Base-by-base conservation (phyloP, 164 flowering plant genomes). In the Vitis riparia region DNA sequence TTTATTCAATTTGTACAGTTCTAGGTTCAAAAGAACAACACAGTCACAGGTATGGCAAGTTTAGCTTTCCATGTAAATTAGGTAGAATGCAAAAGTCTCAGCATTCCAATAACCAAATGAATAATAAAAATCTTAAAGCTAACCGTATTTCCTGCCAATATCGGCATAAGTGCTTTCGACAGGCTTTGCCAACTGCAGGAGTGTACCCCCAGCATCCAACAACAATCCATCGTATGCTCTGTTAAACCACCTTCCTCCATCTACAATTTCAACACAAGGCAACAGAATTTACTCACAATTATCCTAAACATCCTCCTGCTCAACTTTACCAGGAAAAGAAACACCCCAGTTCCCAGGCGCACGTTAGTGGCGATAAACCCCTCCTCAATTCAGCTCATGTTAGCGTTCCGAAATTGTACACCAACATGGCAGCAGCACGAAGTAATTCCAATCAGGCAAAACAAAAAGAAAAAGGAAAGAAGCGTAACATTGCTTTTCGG, bases 201-300 rank as follows among this genome's bases (percentile, higher is more conserved):
- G 94, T 51, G 99, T 91, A 8, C 97, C 97, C 9, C 95, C 99
- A 19, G 99, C 99, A 78, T 94, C 99, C 78, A 94, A 63, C 73
- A 94, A 65, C 79, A 94, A 72, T 14, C 82, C 99, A 76, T 94
- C 97, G 75, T 87, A 92, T 4, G 86, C 82, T 80, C 70, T 88
- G 59, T 68, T 75, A 15, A 63, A 63, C 11, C 62, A 69, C 49
- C 32, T 72, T 17, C 57, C 76, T 59, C 74, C 76, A 19, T 53
- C 84, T 73, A 32, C 66, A 12, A 59, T 9, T 44, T 19, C 60
- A 17, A 57, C 5, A 60, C 1, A 60, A 23, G 44, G 44, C 14
- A 23, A 60, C 11, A 3, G 44, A 19, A 51, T 60, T 29, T 3
- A 37, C 44, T 6, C 5, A 37, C 0, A 37, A 37, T 37, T 37